Base-by-base conservation (phyloP, 2,329 filamentous ascomycete species). In the Sarocladium brachiariae region DNA sequence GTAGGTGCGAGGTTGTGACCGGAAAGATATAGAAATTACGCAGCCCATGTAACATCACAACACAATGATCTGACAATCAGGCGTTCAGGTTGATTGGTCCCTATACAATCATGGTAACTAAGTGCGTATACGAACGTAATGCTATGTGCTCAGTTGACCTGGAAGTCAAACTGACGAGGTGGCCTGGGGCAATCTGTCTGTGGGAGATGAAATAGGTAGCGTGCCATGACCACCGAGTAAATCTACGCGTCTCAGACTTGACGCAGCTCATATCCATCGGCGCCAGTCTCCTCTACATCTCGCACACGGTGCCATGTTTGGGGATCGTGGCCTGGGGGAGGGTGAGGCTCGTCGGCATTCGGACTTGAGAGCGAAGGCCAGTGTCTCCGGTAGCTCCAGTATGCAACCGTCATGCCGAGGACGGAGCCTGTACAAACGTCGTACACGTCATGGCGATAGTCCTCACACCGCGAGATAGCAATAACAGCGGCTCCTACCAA, bases 361-460 rank as follows among this genome's bases (percentile, higher is more conserved):
- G 65, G 58, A 50, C 75, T 77, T 9, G 70, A 69, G 51, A 85
- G 63, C 25, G 67, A 64, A 6, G 81, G 82, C 73, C 79, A 86
- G 61, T 84, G 83, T 56, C 81, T 67, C 54, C 81, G 69, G 59
- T 87, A 87, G 55, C 78, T 84, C 73, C 81, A 86, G 60, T 81
- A 81, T 2, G 81, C 77, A 25, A 86, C 67, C 3, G 68, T 63
- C 62, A 77, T 77, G 3, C 84, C 84, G 13, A 87, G 67, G 23
- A 77, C 62, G 0, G 78, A 77, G 0, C 84, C 84, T 5, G 77
- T 73, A 48, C 74, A 77, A 11, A 87, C 83, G 59, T 87, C 84
- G 55, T 83, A 86, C 2, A 86, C 83, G 55, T 87, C 83, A 57
- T 88, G 84, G 46, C 84, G 70, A 60, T 87, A 87, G 63, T 86